Evolutionary conservation across 2,329 filamentous ascomycete species (phyloP), one percentile per base, ranked within the genome.

Genomic region (Beauveria rudraprayagi): DNA sequence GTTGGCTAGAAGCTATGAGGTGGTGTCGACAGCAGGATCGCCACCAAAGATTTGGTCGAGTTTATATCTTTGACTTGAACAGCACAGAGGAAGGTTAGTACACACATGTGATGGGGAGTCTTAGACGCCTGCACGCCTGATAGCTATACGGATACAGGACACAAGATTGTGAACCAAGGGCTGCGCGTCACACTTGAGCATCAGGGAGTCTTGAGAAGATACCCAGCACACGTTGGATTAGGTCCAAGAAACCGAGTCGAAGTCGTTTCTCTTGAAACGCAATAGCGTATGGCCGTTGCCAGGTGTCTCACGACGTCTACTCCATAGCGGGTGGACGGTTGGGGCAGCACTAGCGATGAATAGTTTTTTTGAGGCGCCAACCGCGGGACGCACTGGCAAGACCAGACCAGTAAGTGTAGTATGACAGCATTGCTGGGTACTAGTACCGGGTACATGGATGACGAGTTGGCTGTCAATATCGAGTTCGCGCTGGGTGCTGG

Each of bases 361-460:
- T 28, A 41, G 34, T 30, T 51, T 50, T 51, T 50, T 51, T 44
- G 16, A 14, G 56, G 56, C 56, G 56, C 56, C 56, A 58, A 43
- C 22, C 46, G 56, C 56, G 46, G 46, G 46, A 58, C 22, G 4
- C 40, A 34, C 24, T 10, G 8, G 24, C 24, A 56, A 44, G 22
- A 48, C 17, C 46, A 48, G 22, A n/a, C 46, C 17, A 11, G 34
- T 11, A 10, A 26, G 51, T 41, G n/a, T 9, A 19, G 5, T n/a
- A 19, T 34, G 28, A 28, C 26, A 11, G 24, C 30, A 34, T 34
- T 34, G 30, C 10, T 34, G 11, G 10, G 30, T 14, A 34, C 30
- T 5, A 4, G 11, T 14, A 34, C 10, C 11, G 4, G 11, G 11
- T 22, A 24, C n/a, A 11, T 22, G 11, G 11, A 30, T 53, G 50